These are phyloP conservation scores for Vaccinium vitisidaea DNA, from an alignment of 148 eudicot species.

Conservation along the genomic window DNA sequence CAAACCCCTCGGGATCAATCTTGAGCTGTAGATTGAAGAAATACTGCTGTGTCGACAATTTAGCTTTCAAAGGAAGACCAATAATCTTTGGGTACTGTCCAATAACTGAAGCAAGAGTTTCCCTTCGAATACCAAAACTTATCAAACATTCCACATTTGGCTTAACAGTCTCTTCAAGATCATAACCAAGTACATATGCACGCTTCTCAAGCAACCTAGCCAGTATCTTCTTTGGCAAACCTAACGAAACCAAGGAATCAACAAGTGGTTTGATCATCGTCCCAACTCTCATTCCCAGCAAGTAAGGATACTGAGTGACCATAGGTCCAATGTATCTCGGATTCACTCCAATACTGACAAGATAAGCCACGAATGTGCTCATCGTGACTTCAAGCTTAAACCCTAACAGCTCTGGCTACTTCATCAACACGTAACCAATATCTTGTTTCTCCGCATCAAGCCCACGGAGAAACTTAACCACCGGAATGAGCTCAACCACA, in stretches of 20 bases:
- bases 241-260: slow-evolving; percentile 75
- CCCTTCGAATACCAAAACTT: slow-evolving; percentile 71
- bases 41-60: slow-evolving; percentile 80
- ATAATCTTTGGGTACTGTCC: slow-evolving; percentile 87
- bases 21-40: slow-evolving; percentile 85
- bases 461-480: slow-evolving; percentile 77
- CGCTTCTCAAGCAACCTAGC: slow-evolving; percentile 91
- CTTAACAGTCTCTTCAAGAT: slow-evolving; percentile 76
- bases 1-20: slow-evolving; percentile 91
- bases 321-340: slow-evolving; percentile 96
- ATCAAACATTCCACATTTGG: slow-evolving; percentile 86
- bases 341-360: slow-evolving; percentile 85
- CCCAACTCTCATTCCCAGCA: slow-evolving; percentile 97
- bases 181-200: slow-evolving; percentile 74
- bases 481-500: slow-evolving; percentile 89
- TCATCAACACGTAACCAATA: slow-evolving; percentile 84
- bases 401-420: slow-evolving; percentile 86
- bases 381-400: slow-evolving; percentile 95
- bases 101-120: slow-evolving; percentile 58
- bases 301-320: slow-evolving; percentile 84
- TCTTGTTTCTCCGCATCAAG: slow-evolving; percentile 86
- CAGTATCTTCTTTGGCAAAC: slow-evolving; percentile 77
- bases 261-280: slow-evolving; percentile 91
- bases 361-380: slow-evolving; percentile 92
- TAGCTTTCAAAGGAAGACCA: slow-evolving; percentile 89